Conservation (phyloP, 169 alveolate genomes). For the Cryptosporidium baileyi region DNA sequence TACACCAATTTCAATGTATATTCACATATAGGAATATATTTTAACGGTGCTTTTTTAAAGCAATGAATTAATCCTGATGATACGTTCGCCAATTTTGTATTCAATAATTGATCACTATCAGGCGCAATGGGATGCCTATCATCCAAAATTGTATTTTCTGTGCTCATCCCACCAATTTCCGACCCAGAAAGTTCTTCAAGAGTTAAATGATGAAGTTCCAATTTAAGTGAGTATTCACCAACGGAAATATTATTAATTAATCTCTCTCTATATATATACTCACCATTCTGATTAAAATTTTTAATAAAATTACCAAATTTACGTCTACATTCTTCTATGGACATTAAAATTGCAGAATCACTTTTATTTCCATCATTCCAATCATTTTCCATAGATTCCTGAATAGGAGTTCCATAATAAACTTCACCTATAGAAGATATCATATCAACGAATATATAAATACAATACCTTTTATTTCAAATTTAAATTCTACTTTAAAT, state of each 20-base stretch:
- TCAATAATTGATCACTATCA: neutral
- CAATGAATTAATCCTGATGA: slow-evolving; percentile 74
- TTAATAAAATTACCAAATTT: slow-evolving; percentile 63
- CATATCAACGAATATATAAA: neutral
- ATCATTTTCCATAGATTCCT: neutral
- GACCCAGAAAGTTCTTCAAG: slow-evolving; percentile 78
- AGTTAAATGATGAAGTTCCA: slow-evolving; percentile 78
- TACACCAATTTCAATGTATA: slow-evolving; percentile 46
- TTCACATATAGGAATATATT: slow-evolving; percentile 75
- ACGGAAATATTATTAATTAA: slow-evolving; percentile 45
- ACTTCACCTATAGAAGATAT: slow-evolving; percentile 11
- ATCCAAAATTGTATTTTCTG: slow-evolving; percentile 66
- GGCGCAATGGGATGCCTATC: neutral
- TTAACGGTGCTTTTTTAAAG: slow-evolving; percentile 82
- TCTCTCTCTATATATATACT: slow-evolving; percentile 72
- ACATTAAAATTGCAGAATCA: neutral
- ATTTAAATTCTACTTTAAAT: too few relatives aligned
- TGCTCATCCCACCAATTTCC: slow-evolving; percentile 74
- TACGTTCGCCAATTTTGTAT: neutral
- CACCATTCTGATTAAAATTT: slow-evolving; percentile 70
- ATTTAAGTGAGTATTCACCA: slow-evolving; percentile 66
- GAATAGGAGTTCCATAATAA: slow-evolving; percentile 25
- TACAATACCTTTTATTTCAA: too few relatives aligned
- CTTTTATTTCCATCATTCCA: slow-evolving; percentile 17
- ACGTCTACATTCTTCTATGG: slow-evolving; percentile 36